These are phyloP conservation scores for Cyphellophora attinorum DNA, from an alignment of 2,329 filamentous ascomycete genomes.

Conservation along the genomic window DNA sequence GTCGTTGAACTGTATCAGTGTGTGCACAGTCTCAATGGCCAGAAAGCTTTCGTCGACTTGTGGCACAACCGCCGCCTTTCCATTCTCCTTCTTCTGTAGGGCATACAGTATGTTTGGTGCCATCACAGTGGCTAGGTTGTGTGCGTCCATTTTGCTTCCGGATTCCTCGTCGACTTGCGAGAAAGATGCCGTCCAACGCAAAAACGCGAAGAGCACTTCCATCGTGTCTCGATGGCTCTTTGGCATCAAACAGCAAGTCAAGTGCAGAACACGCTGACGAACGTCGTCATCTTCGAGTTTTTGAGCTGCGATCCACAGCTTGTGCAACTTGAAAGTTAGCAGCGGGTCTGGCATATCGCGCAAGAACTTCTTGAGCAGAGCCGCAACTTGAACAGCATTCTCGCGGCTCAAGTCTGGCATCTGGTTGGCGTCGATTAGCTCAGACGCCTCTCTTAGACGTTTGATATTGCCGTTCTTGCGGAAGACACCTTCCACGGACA, in stretches of 20 bases:
- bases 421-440: slow-evolving; percentile 78
- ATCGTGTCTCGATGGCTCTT: slow-evolving; percentile 88
- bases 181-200: slow-evolving; percentile 96
- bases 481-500: slow-evolving; percentile 97
- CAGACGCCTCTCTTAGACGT: slow-evolving; percentile 75
- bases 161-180: slow-evolving; percentile 94
- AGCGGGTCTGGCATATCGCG: slow-evolving; percentile 89
- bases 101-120: slow-evolving; percentile 81
- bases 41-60: slow-evolving; percentile 83
- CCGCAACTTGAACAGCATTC: slow-evolving; percentile 86
- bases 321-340: slow-evolving; percentile 89
- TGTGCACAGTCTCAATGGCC: slow-evolving; percentile 86
- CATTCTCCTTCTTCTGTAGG: slow-evolving; percentile 38
- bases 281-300: slow-evolving; percentile 76
- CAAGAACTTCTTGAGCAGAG: slow-evolving; percentile 88
- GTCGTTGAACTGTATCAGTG: slow-evolving; percentile 85
- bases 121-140: slow-evolving; percentile 95
- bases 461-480: slow-evolving; percentile 99
- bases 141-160: slow-evolving; percentile 97
- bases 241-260: slow-evolving; percentile 84
- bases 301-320: slow-evolving; percentile 79
- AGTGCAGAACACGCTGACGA: slow-evolving; percentile 74
- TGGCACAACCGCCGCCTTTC: slow-evolving; percentile 48
- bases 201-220: slow-evolving; percentile 89
- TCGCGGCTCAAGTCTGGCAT: slow-evolving; percentile 78